Conservation (phyloP, 768 basidiomycete genomes). For the Pleurotus ostreatus region DNA sequence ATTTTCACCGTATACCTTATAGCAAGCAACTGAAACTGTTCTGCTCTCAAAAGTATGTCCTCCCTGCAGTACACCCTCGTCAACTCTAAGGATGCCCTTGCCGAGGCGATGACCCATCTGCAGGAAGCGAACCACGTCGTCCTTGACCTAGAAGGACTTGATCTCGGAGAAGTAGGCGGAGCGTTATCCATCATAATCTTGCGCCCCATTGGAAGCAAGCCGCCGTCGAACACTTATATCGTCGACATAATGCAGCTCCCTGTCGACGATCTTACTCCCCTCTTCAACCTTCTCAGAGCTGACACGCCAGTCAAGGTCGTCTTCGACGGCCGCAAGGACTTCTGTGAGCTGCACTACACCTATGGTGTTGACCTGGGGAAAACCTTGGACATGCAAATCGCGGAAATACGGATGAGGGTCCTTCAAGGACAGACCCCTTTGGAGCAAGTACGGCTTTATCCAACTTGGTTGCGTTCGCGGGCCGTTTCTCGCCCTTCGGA, state of each 20-base stretch:
- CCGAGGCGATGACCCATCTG: neutral
- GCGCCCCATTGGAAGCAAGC: neutral
- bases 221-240: neutral
- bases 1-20: no score
- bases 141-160: slow-evolving; percentile 1
- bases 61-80: neutral
- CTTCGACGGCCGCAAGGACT: slow-evolving; percentile 3
- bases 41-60: no score
- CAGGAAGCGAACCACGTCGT: neutral
- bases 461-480: neutral
- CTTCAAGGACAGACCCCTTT: neutral
- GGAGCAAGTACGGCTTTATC: neutral
- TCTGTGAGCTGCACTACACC: neutral
- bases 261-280: neutral
- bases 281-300: neutral
- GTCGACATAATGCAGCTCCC: neutral
- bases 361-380: neutral
- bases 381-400: slow-evolving; percentile 1
- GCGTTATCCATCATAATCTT: slow-evolving; percentile 1
- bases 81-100: neutral
- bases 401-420: neutral
- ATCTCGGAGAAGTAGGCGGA: neutral
- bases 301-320: slow-evolving; percentile 2
- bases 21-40: no score
- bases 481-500: neutral